A percentile compares a stretch with the other conserved stretches of the same genome.
Evolutionary conservation across 116 monocot species (phyloP).

Genomic region (Dioscorea cayenensis): DNA sequence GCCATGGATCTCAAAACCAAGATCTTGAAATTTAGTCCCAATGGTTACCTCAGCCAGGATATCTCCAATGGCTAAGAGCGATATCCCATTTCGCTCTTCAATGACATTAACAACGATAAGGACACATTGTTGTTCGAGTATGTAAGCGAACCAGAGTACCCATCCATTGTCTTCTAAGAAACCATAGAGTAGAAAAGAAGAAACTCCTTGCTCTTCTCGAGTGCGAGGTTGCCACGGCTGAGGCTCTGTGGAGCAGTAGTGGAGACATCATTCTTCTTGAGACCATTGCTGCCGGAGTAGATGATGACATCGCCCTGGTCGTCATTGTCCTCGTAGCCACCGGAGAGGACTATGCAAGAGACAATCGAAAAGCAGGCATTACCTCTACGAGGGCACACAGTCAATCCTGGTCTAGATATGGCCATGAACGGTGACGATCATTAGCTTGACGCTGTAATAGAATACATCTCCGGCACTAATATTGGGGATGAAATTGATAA

Average conservation of each 20-base stretch:
- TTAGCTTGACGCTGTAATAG: constrained; percentile 42
- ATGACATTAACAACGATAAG: constrained; percentile 33
- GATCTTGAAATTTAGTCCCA: constrained; percentile 2
- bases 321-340: constrained; percentile 45
- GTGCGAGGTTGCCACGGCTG: constrained; percentile 33
- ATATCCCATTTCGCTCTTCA: constrained; percentile 26
- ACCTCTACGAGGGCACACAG: constrained; percentile 15
- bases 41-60: constrained; percentile 21
- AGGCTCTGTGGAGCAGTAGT: constrained; percentile 28
- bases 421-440: constrained; percentile 30
- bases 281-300: constrained; percentile 46
- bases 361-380: constrained; percentile 25
- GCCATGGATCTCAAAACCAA: constrained; percentile 28
- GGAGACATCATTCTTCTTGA: constrained; percentile 11
- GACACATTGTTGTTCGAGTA: constrained; percentile 38
- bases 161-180: constrained; percentile 1
- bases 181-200: constrained; percentile 5
- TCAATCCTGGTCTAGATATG: constrained; percentile 34
- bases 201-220: constrained; percentile 35
- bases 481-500: constrained; percentile 34
- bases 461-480: constrained; percentile 29
- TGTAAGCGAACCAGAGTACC: constrained; percentile 19
- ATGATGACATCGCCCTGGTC: constrained; percentile 36
- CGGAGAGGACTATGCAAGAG: constrained; percentile 37
- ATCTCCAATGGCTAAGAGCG: constrained; percentile 29